Base-by-base conservation (phyloP, 1,284 basidiomycete genomes). In the Somion occarium region DNA sequence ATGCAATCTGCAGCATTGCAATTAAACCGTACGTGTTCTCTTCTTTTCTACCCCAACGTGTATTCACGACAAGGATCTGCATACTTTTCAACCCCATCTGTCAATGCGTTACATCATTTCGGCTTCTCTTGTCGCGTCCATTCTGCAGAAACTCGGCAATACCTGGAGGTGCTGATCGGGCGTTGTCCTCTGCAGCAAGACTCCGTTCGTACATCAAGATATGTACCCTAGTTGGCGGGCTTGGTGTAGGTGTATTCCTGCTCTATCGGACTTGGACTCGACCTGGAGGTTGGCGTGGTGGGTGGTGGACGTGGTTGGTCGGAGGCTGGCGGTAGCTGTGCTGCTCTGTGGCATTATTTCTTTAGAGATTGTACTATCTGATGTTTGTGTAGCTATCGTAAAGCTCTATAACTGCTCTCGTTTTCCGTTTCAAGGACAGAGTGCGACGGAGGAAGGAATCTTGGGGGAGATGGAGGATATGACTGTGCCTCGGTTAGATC, bases 1-100 rank as follows among this genome's bases (percentile, higher is more conserved):
- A 89, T 61, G 83, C 83, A 30, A 88, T 95, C 56, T 91, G 89
- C 64, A 73, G 79, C 51, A 87, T 93, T 62, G 93, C 91, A 7
- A 84, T 91, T 74, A 85, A 86, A 57, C 91, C 91, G 91, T 93
- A 67, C 64, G 89, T 51, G 30, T 34, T 15, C 7, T 15, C 56
- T 48, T 46, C 38, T 50, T 49, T 34, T 27, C 71, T 39, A 48
- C 38, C 47, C 23, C 41, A 15, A 42, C 52, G 25, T 50, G n/a
- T 42, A 26, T 22, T 53, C n/a, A 49, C 46, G 38, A 49, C 37
- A 12, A 22, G 18, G 25, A 23, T 53, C 43, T 50, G 26, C 23
- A 11, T 48, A 3, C 45, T 26, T 38, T 26, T 27, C 44, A 41
- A 37, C 20, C 12, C 41, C 24, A 38, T 24, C 30, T 34, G 5